Evolutionary conservation across 805 yeast genomes (phyloP).

Genomic region (Lipomyces oligophaga): DNA sequence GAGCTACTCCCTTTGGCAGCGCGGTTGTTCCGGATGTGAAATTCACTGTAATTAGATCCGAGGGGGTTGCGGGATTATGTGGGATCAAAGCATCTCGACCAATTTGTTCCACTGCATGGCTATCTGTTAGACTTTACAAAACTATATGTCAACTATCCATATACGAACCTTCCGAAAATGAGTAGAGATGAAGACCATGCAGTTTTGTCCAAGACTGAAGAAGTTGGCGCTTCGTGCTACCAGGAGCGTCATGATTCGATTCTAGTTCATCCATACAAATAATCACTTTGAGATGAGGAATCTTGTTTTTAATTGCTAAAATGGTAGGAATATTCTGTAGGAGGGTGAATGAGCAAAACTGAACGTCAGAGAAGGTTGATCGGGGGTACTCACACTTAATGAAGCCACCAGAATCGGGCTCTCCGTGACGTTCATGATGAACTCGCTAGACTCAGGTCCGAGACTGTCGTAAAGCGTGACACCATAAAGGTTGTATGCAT

Average conservation of each 20-base stretch:
- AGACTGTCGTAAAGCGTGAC: conserved; percentile 54
- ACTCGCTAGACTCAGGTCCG: conserved; percentile 58
- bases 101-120: conserved; percentile 42
- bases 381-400: conserved; percentile 35
- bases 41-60: conserved; percentile 56
- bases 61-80: conserved; percentile 48
- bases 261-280: conserved; percentile 52
- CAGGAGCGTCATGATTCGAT: conserved; percentile 32
- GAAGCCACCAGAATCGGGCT: conserved; percentile 59
- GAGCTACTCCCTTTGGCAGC: conserved; percentile 66
- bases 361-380: neutral
- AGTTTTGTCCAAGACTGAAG: conserved; percentile 33
- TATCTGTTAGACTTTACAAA: neutral
- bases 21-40: conserved; percentile 79
- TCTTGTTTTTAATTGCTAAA: conserved; percentile 44
- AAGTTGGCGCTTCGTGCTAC: conserved; percentile 36
- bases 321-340: conserved; percentile 46
- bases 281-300: conserved; percentile 48
- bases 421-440: conserved; percentile 59
- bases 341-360: conserved; percentile 30
- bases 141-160: neutral
- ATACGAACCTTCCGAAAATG: conserved; percentile 24
- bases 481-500: conserved; percentile 50
- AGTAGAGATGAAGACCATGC: conserved; percentile 12
- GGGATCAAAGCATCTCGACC: conserved; percentile 49